These are phyloP conservation scores for Beverwykella pulmonaria DNA, from an alignment of 495 filamentous ascomycete genomes.

Conservation along the genomic window DNA sequence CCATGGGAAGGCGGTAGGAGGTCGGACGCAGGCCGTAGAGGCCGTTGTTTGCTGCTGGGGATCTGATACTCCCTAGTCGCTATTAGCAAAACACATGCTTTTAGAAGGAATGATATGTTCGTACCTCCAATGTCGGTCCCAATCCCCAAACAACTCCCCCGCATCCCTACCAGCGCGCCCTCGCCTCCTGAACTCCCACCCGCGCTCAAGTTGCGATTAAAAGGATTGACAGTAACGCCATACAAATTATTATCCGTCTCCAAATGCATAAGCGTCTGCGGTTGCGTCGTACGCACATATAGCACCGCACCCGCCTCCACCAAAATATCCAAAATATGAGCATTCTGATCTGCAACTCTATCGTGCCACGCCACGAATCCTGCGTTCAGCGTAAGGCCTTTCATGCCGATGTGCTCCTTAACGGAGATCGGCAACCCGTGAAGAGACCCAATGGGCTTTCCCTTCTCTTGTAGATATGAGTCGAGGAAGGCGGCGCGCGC, in stretches of 20 bases:
- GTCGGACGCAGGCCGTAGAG: constrained; percentile 69
- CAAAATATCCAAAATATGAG: constrained; percentile 53
- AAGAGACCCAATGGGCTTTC: constrained; percentile 59
- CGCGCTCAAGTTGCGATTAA: constrained; percentile 35
- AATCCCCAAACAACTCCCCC: constrained; percentile 39
- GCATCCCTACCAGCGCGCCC: constrained; percentile 39
- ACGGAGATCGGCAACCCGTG: constrained; percentile 70
- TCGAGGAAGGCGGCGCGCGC: constrained; percentile 44
- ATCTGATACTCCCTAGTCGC: constrained; percentile 21
- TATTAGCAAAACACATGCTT: neutral
- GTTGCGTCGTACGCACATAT: constrained; percentile 59
- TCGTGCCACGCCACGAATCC: constrained; percentile 55
- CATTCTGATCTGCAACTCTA: constrained; percentile 47
- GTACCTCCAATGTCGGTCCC: constrained; percentile 44
- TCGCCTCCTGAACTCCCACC: constrained; percentile 42
- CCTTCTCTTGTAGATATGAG: constrained; percentile 38
- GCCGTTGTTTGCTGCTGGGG: constrained; percentile 65
- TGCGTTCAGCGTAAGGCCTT: constrained; percentile 55
- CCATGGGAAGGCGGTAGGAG: constrained; percentile 58
- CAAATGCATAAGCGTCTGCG: constrained; percentile 64
- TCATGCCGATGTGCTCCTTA: constrained; percentile 67
- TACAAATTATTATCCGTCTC: constrained; percentile 61
- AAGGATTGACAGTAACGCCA: constrained; percentile 48
- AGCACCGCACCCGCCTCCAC: constrained; percentile 54
- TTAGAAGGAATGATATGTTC: neutral